Evolutionary conservation across 305 asterid species (phyloP).

Genomic region (Lippia alba): DNA sequence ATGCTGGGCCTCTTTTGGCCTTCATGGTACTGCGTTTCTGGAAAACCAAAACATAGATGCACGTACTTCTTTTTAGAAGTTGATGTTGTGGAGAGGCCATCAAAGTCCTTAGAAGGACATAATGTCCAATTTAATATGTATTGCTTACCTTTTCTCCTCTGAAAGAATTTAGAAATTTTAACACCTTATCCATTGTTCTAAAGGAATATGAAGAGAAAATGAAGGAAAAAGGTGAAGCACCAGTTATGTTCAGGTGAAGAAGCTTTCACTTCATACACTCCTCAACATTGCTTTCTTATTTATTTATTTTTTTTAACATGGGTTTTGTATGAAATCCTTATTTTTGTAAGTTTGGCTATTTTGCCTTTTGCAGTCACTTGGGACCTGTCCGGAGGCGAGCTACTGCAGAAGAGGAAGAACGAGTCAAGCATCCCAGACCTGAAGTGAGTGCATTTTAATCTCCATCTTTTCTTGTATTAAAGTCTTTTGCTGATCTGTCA

Average conservation of each 20-base stretch:
- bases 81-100: constrained; percentile 25
- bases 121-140: background rate
- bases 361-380: constrained; percentile 74
- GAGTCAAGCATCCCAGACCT: constrained; percentile 79
- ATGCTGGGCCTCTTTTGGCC: background rate
- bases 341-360: constrained; percentile 28
- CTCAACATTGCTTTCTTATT: constrained; percentile 17
- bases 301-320: background rate
- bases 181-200: constrained; percentile 28
- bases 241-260: constrained; percentile 97
- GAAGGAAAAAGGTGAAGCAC: constrained; percentile 96
- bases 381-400: constrained; percentile 88
- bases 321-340: constrained; percentile 30
- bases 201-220: constrained; percentile 93
- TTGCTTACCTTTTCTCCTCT: background rate
- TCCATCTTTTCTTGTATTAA: constrained; percentile 24
- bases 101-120: constrained; percentile 21
- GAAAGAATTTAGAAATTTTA: constrained; percentile 20
- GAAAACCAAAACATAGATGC: background rate
- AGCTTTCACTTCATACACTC: constrained; percentile 21
- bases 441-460: constrained; percentile 60
- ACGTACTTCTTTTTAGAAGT: constrained; percentile 8
- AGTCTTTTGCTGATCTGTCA: constrained; percentile 34
- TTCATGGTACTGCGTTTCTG: background rate
- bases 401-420: constrained; percentile 91